A percentile compares a stretch with the other conserved stretches of the same genome.
phyloP scores from a whole-genome alignment of 768 basidiomycete species.

The Termitomyces eurrhizus region DNA sequence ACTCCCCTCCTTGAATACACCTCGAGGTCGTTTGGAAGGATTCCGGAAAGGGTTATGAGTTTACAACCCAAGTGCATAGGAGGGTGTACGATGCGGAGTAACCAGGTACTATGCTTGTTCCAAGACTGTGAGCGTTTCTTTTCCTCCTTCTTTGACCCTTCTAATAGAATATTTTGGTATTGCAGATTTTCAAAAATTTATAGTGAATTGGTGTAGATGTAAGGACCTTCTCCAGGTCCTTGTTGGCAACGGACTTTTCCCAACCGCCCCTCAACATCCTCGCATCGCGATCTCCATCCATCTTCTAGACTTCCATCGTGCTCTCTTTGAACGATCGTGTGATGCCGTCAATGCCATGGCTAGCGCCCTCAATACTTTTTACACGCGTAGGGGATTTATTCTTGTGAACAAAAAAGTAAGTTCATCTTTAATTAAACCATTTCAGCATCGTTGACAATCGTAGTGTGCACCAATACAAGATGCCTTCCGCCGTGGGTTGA shows the following conservation, averaged over 20 bases:
- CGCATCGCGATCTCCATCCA: too few species aligned
- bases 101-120: not conserved
- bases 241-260: not conserved
- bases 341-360: too few species aligned
- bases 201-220: not conserved
- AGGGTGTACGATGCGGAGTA: not conserved
- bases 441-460: too few species aligned
- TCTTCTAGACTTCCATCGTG: too few species aligned
- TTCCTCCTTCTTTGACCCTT: too few species aligned
- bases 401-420: not conserved
- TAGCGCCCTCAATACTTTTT: not conserved
- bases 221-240: not conserved
- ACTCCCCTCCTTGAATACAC: not conserved
- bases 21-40: not conserved
- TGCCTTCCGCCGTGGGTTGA: not conserved
- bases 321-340: not conserved
- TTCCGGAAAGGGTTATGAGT: not conserved
- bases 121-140: not conserved
- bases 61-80: not conserved
- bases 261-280: too few species aligned
- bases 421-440: too few species aligned
- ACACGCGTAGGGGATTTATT: not conserved
- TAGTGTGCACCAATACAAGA: conserved; percentile 5
- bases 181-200: not conserved
- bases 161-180: not conserved